phyloP scores from a whole-genome alignment of 202 grass and related monocot species.

The Bolboschoenoplectus hybrid region DNA sequence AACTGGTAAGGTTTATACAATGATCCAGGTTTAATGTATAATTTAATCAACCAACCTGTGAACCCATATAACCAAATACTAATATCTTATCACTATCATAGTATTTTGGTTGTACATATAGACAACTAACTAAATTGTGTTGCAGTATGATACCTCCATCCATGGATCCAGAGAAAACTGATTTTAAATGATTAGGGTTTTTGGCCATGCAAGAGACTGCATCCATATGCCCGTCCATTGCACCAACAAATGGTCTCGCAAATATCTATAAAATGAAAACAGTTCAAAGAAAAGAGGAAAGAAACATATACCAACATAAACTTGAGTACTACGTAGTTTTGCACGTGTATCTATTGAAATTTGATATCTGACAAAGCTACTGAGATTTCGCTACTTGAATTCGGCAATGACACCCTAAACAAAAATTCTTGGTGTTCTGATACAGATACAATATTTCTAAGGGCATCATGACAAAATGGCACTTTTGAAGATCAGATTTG shows the following conservation, averaged over 20 bases:
- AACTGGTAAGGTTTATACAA: background rate
- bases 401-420: background rate
- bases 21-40: background rate
- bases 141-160: conserved; percentile 64
- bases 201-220: conserved; percentile 86
- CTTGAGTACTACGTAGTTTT: background rate
- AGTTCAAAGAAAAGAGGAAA: background rate
- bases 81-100: conserved; percentile 12
- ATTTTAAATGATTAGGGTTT: conserved; percentile 86
- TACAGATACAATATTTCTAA: background rate
- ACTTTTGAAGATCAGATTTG: background rate
- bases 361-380: background rate
- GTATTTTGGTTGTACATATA: conserved; percentile 2
- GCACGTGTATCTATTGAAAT: background rate
- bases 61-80: background rate
- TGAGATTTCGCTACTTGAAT: background rate
- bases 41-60: background rate
- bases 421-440: background rate
- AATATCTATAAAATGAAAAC: conserved; percentile 68
- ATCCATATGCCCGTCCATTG: conserved; percentile 96
- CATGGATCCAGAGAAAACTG: conserved; percentile 96
- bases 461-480: background rate
- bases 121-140: background rate
- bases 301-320: conserved; percentile 7
- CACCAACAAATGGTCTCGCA: conserved; percentile 92